Evolutionary conservation across 2,329 filamentous ascomycete genomes (phyloP).

Genomic region (Pestalotiopsis sp.): DNA sequence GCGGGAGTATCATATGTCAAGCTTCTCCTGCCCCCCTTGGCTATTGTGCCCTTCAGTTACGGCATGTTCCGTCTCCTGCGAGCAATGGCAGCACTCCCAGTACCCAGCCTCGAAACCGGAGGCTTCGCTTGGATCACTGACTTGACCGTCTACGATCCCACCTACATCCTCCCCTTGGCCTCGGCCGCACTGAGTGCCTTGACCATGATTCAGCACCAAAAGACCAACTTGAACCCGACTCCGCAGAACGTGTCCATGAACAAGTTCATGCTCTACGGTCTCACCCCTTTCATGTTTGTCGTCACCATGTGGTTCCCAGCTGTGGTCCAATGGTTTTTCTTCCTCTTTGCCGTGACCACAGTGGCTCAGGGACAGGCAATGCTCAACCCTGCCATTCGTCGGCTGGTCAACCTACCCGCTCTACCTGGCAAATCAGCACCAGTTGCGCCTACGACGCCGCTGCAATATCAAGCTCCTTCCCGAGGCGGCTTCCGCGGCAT

Average conservation of each 20-base stretch:
- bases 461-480: conserved; percentile 11
- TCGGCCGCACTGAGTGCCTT: conserved; percentile 59
- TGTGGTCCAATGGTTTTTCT: conserved; percentile 52
- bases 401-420: conserved; percentile 38
- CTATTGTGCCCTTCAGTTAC: conserved; percentile 70
- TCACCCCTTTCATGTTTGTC: conserved; percentile 46
- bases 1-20: conserved; percentile 56
- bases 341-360: conserved; percentile 36
- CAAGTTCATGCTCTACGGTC: conserved; percentile 44
- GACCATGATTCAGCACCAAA: conserved; percentile 35
- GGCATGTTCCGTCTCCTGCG: conserved; percentile 79
- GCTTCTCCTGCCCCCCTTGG: conserved; percentile 58
- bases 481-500: conserved; percentile 7
- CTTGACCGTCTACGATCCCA: conserved; percentile 76
- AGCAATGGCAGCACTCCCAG: conserved; percentile 76
- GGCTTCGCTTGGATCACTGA: conserved; percentile 80
- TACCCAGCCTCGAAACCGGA: conserved; percentile 74
- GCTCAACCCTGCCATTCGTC: conserved; percentile 43
- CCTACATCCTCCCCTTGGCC: conserved; percentile 69
- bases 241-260: conserved; percentile 37
- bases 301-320: conserved; percentile 50
- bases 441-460: not conserved
- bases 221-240: conserved; percentile 27
- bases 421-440: conserved; percentile 20
- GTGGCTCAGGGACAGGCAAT: conserved; percentile 37